phyloP scores from a whole-genome alignment of 2,329 filamentous ascomycete species.

The Exophiala alcalophila region DNA sequence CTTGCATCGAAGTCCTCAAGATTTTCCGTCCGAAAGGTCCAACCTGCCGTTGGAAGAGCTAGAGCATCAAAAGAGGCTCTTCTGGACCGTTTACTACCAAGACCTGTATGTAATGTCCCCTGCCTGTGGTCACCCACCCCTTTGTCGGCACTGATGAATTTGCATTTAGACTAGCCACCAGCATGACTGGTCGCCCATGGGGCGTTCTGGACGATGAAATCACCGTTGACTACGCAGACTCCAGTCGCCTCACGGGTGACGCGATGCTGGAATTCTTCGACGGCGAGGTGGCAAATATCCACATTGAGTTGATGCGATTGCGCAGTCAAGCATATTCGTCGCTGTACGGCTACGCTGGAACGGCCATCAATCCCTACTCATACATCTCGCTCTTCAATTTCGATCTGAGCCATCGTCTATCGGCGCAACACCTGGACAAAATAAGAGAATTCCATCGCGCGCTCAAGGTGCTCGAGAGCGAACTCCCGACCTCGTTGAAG shows the following conservation, averaged over 20 bases:
- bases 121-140: not conserved
- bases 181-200: slow-evolving; percentile 17
- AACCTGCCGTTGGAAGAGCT: slow-evolving; percentile 11
- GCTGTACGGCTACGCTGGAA: slow-evolving; percentile 20
- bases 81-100: slow-evolving; percentile 22
- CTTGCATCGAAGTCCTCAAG: slow-evolving; percentile 14
- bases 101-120: slow-evolving; percentile 16
- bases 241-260: slow-evolving; percentile 16
- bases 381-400: slow-evolving; percentile 19
- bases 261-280: slow-evolving; percentile 18
- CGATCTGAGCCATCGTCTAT: slow-evolving; percentile 11
- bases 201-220: slow-evolving; percentile 21
- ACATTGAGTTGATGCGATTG: slow-evolving; percentile 21
- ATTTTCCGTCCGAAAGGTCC: slow-evolving; percentile 13
- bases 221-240: slow-evolving; percentile 19
- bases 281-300: slow-evolving; percentile 14
- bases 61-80: slow-evolving; percentile 18
- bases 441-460: slow-evolving; percentile 19
- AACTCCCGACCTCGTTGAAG: slow-evolving; percentile 11
- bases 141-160: not conserved
- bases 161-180: slow-evolving; percentile 11
- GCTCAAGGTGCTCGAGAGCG: slow-evolving; percentile 10
- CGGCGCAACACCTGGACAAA: slow-evolving; percentile 22
- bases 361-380: slow-evolving; percentile 21
- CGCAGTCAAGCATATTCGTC: slow-evolving; percentile 19